Evolutionary conservation across 441 rosid species (phyloP).

Genomic region (Daphne laureola): DNA sequence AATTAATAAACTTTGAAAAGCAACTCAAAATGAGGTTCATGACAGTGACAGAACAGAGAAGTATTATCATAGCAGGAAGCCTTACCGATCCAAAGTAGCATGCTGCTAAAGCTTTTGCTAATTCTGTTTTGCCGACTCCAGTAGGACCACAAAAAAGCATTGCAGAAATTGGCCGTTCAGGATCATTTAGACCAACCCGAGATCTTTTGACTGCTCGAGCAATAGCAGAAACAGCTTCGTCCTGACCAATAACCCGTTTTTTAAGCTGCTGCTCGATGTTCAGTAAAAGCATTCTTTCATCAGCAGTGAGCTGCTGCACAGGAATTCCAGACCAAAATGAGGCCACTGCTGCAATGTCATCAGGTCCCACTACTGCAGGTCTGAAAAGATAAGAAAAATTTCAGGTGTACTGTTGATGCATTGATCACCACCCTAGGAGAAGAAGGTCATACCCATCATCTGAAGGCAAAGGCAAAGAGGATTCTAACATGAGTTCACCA

Average conservation of each 20-base stretch:
- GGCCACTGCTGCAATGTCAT: conserved; percentile 71
- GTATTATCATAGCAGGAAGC: conserved; percentile 13
- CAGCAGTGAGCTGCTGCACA: conserved; percentile 69
- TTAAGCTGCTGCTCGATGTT: conserved; percentile 61
- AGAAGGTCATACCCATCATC: conserved; percentile 54
- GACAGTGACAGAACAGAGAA: not conserved
- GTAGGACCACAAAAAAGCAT: conserved; percentile 85
- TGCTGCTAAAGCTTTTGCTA: conserved; percentile 62
- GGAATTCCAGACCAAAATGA: conserved; percentile 79
- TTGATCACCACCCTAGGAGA: too few species aligned
- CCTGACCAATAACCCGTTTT: conserved; percentile 68
- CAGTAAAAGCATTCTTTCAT: conserved; percentile 53
- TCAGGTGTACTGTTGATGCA: too few species aligned
- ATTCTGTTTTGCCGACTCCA: conserved; percentile 73
- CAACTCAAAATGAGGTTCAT: conserved; percentile 3
- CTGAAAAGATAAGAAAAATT: conserved; percentile 31
- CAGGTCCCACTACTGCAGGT: conserved; percentile 64
- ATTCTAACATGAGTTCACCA: conserved; percentile 42
- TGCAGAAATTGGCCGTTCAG: conserved; percentile 65
- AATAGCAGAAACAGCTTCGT: conserved; percentile 63
- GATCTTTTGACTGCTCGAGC: conserved; percentile 81
- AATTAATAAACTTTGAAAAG: not conserved
- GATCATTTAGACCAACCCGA: conserved; percentile 62
- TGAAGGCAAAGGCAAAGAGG: conserved; percentile 41
- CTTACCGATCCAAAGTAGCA: conserved; percentile 84